A percentile compares a stretch with the other conserved stretches of the same genome.
Conservation (phyloP, 2,329 filamentous ascomycete species). For the Sphaerostilbella broomeana region DNA sequence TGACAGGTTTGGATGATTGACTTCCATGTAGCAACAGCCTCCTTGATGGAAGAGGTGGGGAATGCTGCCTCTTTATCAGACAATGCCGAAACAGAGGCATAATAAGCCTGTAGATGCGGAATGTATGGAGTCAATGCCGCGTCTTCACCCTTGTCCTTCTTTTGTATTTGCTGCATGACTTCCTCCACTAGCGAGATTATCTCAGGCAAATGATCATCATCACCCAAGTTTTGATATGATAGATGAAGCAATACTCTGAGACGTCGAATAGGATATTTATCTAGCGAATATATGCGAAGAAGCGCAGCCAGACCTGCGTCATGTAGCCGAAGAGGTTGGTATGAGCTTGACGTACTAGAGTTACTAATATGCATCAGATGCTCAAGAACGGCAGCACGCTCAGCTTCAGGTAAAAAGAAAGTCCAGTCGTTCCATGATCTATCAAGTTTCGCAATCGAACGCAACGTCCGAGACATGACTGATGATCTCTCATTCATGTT, state of each 20-base stretch:
- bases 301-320: conserved; percentile 42
- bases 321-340: conserved; percentile 33
- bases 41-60: conserved; percentile 26
- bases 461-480: conserved; percentile 52
- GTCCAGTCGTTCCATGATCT: conserved; percentile 52
- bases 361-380: conserved; percentile 50
- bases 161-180: conserved; percentile 29
- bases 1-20: conserved; percentile 32
- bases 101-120: conserved; percentile 41
- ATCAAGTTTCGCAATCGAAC: conserved; percentile 53
- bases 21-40: conserved; percentile 40
- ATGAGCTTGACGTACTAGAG: conserved; percentile 29
- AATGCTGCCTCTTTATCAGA: conserved; percentile 28
- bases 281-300: conserved; percentile 42
- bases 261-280: conserved; percentile 46
- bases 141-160: conserved; percentile 39
- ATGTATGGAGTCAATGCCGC: conserved; percentile 37
- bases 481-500: conserved; percentile 41
- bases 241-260: conserved; percentile 46
- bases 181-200: conserved; percentile 35
- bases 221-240: conserved; percentile 42
- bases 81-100: conserved; percentile 39
- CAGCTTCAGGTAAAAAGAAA: conserved; percentile 42
- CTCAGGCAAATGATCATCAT: conserved; percentile 31
- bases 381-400: conserved; percentile 53